Evolutionary conservation across 192 early-diverging fungal genomes (phyloP), one percentile per base, ranked within the genome.

Genomic region (Ambispora gerdemannii): DNA sequence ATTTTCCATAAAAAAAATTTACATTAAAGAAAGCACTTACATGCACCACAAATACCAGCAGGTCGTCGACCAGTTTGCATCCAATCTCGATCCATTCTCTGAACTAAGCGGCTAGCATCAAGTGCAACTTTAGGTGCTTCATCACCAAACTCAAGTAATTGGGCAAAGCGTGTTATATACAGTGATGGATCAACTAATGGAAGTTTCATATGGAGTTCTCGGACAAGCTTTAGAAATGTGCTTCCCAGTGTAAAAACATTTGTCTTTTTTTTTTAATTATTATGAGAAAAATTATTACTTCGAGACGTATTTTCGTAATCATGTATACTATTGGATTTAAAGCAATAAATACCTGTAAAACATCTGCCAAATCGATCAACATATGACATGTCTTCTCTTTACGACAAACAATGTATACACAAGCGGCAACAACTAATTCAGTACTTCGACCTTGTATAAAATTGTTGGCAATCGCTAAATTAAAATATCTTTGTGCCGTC

Each of bases 361-460:
- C 77, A 70, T 97, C 96, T 1, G 94, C 86, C 69, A 98, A 97
- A 70, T 98, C 96, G 50, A 98, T 98, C 50, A 98, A 81, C 93
- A 98, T 94, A 70, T 92, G 88, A 10, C 89, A 84, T 4, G 84
- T 90, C 70, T 90, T 91, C 71, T 96, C 89, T n/a, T 73, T 82
- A 31, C 96, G 84, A 70, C 92, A 95, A 30, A 91, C 90, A 71
- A 95, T 91, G 66, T 98, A 98, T 4, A 96, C 86, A 75, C 95
- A 98, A 4, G 89, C 91, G 0, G 93, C 89, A 0, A 88, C 90
- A 24, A 98, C 92, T 63, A 90, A 82, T 22, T 82, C 77, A 11
- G 86, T 83, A 53, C 85, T 81, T 24, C 94, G 84, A 43, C 94
- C 96, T 64, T 91, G 86, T 15, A 92, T 95, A 72, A 96, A 93